Conservation (phyloP, 306 rosid genomes). For the Echinosophora koreensis region DNA sequence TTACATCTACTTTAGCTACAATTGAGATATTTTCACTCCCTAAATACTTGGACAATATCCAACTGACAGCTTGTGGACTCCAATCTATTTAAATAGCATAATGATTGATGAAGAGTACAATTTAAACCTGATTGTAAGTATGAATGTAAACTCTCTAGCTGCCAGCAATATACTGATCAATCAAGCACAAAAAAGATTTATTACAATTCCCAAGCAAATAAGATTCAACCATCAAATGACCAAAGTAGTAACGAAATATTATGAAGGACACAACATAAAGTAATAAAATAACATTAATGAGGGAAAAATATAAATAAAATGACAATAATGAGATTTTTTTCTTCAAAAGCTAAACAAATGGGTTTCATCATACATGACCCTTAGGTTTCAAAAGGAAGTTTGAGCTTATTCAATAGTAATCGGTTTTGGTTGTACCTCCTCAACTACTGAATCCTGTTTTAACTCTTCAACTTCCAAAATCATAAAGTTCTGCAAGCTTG, state of each 20-base stretch:
- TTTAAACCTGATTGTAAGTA: conserved; percentile 21
- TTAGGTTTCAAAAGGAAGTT: no score
- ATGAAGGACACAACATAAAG: neutral
- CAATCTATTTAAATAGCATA: conserved; percentile 67
- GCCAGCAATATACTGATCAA: conserved; percentile 11
- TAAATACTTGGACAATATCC: conserved; percentile 78
- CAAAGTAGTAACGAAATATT: conserved; percentile 27
- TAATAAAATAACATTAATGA: no score
- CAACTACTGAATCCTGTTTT: no score
- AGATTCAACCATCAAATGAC: conserved; percentile 11
- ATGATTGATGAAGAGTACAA: conserved; percentile 23
- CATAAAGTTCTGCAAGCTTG: no score
- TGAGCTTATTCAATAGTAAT: no score
- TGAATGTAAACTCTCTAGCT: conserved; percentile 3
- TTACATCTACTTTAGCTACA: conserved; percentile 91
- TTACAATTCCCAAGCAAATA: conserved; percentile 6
- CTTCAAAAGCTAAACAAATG: no score
- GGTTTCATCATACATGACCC: no score
- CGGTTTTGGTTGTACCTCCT: no score
- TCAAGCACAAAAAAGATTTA: conserved; percentile 2
- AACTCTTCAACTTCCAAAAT: no score
- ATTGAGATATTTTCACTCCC: conserved; percentile 76
- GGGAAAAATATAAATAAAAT: neutral
- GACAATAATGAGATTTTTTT: no score
- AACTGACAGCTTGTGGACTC: conserved; percentile 98